Base-by-base conservation (phyloP, 1,284 basidiomycete genomes). In the Grifola frondosa region DNA sequence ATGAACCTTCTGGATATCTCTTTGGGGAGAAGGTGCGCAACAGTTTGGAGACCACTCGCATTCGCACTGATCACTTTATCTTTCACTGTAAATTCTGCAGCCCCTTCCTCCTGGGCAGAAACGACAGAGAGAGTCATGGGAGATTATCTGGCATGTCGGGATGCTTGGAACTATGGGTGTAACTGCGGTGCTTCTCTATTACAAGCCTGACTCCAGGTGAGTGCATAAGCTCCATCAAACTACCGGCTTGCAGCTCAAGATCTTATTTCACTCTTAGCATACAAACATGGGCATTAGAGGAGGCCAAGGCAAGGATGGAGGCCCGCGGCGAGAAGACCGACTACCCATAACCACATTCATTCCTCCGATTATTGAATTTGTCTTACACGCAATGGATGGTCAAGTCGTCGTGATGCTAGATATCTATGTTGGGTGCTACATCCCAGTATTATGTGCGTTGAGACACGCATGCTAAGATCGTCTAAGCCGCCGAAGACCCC, bases 121-220 rank as follows among this genome's bases (percentile, higher is more conserved):
- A 64, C 80, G 93, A 55, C 79, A 84, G 60, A 87, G 87, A 65
- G 88, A 92, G 64, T 79, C 84, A 39, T 95, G 92, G 93, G 92
- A 92, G 73, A 80, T 77, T 55, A 74, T 89, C 39, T 95, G 90
- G 86, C 91, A 91, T 64, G 66, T 82, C 57, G 92, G 93, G 22
- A 91, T 97, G 84, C 93, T 90, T 61, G 95, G 94, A 32, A 77
- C 84, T 11, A 88, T 97, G 79, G 81, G 73, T 6, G 72, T 93
- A 46, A 89, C 84, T 23, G 70, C 75, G 7, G 78, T 96, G 33
- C 69, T 91, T 58, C 69, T 92, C 34, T 89, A 91, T 69, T 97
- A 95, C 78, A 97, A 97, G 73, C 95, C 96, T 6, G 93, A 97
- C 64, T 95, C 90, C 15, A 94, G 87, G 94, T 94, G 60, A 55